These are phyloP conservation scores for Fraxinus latifolia DNA, from an alignment of 305 asterid species.

Conservation along the genomic window DNA sequence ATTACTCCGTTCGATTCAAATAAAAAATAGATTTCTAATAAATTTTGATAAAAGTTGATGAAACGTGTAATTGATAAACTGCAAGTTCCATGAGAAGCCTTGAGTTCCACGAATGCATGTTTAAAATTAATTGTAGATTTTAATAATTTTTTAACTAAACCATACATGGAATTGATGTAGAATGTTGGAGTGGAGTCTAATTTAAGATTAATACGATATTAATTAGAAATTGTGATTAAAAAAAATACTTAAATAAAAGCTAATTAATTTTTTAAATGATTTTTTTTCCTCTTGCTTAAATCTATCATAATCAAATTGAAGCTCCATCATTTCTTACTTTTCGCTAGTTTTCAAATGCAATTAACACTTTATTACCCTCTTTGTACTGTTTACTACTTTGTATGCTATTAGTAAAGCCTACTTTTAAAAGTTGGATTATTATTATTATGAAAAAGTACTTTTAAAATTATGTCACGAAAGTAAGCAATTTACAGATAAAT, in stretches of 20 bases:
- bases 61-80: too few relatives aligned
- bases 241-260: too few relatives aligned
- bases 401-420: background rate
- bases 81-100: too few relatives aligned
- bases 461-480: background rate
- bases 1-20: too few relatives aligned
- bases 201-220: background rate
- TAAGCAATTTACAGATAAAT: background rate
- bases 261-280: background rate
- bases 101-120: background rate
- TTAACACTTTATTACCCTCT: background rate
- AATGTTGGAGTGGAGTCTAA: background rate
- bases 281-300: background rate
- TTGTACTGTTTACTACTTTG: background rate
- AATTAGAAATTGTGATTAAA: background rate
- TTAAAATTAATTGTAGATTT: too few relatives aligned
- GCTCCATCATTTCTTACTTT: background rate
- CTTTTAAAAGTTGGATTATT: background rate
- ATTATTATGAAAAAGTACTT: background rate
- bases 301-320: background rate
- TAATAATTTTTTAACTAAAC: too few relatives aligned
- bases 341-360: background rate
- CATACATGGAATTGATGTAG: background rate
- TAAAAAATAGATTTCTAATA: too few relatives aligned
- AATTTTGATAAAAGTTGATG: background rate